Conservation (phyloP, 2,329 filamentous ascomycete genomes). For the Coniochaeta sp. region DNA sequence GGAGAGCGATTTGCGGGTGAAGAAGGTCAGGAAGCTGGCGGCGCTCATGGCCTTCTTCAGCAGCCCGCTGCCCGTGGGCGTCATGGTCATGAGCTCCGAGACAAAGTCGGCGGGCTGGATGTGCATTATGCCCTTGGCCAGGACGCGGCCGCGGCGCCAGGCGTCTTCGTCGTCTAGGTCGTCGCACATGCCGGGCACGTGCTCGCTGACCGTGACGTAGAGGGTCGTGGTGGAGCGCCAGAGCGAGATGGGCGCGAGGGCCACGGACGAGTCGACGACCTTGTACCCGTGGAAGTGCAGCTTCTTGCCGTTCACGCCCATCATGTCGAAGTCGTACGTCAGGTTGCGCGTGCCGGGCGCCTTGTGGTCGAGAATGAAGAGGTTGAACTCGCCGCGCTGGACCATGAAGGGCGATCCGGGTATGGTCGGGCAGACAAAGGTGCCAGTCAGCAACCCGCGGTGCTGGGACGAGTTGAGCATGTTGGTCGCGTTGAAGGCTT, state of each 20-base stretch:
- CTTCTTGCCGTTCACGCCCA: constrained; percentile 39
- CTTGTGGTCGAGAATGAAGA: constrained; percentile 46
- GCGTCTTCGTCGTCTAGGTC: constrained; percentile 25
- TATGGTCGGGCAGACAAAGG: constrained; percentile 47
- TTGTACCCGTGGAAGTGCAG: constrained; percentile 57
- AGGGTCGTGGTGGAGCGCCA: constrained; percentile 57
- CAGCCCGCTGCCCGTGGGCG: constrained; percentile 38
- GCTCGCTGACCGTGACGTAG: constrained; percentile 50
- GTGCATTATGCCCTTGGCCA: constrained; percentile 53
- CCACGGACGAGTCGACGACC: constrained; percentile 51
- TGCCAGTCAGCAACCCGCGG: constrained; percentile 47
- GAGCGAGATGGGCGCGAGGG: constrained; percentile 46
- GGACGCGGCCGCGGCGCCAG: constrained; percentile 31
- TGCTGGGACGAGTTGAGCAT: constrained; percentile 40
- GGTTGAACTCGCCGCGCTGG: constrained; percentile 45
- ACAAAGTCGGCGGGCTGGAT: constrained; percentile 46
- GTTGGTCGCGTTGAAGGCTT: constrained; percentile 43
- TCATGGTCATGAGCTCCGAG: constrained; percentile 46
- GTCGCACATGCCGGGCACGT: constrained; percentile 13
- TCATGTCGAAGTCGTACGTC: constrained; percentile 55
- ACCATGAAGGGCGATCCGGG: constrained; percentile 54
- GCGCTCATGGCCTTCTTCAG: constrained; percentile 35
- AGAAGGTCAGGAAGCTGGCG: constrained; percentile 46
- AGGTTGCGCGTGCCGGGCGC: constrained; percentile 51
- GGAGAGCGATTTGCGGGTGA: constrained; percentile 42